phyloP scores from a whole-genome alignment of 495 filamentous ascomycete species.

The Xylaria curta region DNA sequence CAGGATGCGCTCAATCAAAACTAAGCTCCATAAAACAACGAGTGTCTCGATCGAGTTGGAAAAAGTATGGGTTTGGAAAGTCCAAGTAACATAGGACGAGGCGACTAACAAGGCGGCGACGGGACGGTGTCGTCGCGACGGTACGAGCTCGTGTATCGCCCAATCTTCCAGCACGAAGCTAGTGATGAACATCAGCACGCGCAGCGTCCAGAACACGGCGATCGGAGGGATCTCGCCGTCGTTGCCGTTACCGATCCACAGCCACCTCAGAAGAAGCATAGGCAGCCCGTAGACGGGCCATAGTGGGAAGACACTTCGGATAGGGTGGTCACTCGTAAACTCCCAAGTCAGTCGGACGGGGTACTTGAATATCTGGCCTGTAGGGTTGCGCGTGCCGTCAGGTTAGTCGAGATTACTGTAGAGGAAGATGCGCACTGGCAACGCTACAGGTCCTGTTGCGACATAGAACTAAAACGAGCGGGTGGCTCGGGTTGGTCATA shows the following conservation, averaged over 20 bases:
- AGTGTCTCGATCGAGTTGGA: slow-evolving; percentile 97
- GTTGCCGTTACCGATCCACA: slow-evolving; percentile 70
- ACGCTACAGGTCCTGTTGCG: not conserved
- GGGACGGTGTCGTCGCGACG: slow-evolving; percentile 72
- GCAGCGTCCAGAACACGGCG: slow-evolving; percentile 85
- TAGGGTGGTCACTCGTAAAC: slow-evolving; percentile 82
- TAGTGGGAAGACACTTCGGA: slow-evolving; percentile 94
- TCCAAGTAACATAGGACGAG: slow-evolving; percentile 98
- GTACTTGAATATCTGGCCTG: slow-evolving; percentile 89
- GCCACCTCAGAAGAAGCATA: slow-evolving; percentile 87
- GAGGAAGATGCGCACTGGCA: not conserved
- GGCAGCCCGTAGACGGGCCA: slow-evolving; percentile 93
- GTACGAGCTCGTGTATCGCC: slow-evolving; percentile 90
- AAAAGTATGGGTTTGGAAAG: slow-evolving; percentile 97
- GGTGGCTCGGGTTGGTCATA: not conserved
- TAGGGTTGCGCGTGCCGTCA: slow-evolving; percentile 22
- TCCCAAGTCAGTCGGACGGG: slow-evolving; percentile 91
- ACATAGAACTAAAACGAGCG: not conserved
- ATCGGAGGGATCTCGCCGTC: slow-evolving; percentile 68
- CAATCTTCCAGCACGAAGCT: slow-evolving; percentile 98
- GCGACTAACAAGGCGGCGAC: slow-evolving; percentile 80
- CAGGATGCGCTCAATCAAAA: slow-evolving; percentile 83
- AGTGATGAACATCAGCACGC: slow-evolving; percentile 86
- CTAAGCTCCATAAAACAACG: slow-evolving; percentile 87
- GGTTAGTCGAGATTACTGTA: slow-evolving; percentile 32